Percentiles rank a stretch among this genome's conserved stretches.
phyloP scores from a whole-genome alignment of 2,329 filamentous ascomycete genomes.

The Chrysosporium keratinophilum region DNA sequence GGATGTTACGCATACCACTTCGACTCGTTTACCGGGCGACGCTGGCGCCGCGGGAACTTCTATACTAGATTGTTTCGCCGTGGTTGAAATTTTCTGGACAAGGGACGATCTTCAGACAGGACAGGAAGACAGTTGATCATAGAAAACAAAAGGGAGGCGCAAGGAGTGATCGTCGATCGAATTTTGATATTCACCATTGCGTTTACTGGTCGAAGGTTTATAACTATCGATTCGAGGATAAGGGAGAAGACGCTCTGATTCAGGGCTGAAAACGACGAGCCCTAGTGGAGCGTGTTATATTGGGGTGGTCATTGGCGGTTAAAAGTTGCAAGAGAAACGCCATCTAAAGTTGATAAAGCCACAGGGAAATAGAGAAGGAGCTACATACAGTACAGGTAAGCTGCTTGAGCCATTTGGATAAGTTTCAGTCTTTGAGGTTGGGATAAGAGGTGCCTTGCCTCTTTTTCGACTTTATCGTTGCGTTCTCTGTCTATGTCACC shows the following conservation, averaged over 20 bases:
- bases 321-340: not conserved
- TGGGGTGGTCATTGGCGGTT: not conserved
- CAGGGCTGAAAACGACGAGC: not conserved
- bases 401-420: too few species aligned
- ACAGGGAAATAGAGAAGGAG: not conserved
- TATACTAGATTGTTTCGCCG: constrained; percentile 2
- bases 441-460: not conserved
- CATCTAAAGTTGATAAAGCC: not conserved
- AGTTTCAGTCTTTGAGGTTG: too few species aligned
- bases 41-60: constrained; percentile 21
- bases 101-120: not conserved
- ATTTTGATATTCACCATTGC: too few species aligned
- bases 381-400: not conserved
- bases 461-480: too few species aligned
- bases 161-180: not conserved
- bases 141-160: not conserved
- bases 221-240: not conserved
- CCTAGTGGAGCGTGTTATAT: not conserved
- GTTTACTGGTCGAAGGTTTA: too few species aligned
- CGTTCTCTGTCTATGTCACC: too few species aligned
- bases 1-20: constrained; percentile 21
- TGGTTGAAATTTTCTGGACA: constrained; percentile 1
- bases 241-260: not conserved
- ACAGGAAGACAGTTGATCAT: not conserved
- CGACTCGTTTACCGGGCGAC: constrained; percentile 19